These are phyloP conservation scores for Oldenlandia corymbosa DNA, from an alignment of 257 asterid species.

Conservation along the genomic window DNA sequence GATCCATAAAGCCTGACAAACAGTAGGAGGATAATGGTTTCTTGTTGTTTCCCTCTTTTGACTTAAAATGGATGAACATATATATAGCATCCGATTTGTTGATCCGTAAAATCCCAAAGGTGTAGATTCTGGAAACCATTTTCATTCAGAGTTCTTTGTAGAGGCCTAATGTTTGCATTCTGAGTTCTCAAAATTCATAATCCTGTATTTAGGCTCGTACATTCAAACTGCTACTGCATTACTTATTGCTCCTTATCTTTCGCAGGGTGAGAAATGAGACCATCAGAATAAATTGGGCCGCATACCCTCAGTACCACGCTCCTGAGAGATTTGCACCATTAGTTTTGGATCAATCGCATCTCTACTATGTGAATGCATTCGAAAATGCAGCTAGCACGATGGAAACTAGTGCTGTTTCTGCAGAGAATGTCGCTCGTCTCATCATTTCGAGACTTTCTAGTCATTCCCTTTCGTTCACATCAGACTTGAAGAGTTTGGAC, in stretches of 20 bases:
- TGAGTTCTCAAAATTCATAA: no score
- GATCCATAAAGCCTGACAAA: no score
- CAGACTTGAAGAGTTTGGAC: slow-evolving; percentile 40
- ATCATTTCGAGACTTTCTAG: slow-evolving; percentile 62
- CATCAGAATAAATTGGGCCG: slow-evolving; percentile 73
- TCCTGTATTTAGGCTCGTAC: background rate
- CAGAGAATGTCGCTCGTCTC: slow-evolving; percentile 87
- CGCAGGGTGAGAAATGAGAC: slow-evolving; percentile 73
- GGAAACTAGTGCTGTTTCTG: slow-evolving; percentile 95
- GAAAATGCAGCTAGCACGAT: slow-evolving; percentile 99
- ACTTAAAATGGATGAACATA: background rate
- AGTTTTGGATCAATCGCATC: slow-evolving; percentile 59
- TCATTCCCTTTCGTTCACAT: slow-evolving; percentile 17
- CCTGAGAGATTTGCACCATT: slow-evolving; percentile 82
- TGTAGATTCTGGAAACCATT: background rate
- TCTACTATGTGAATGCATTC: slow-evolving; percentile 87
- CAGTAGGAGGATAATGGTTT: no score
- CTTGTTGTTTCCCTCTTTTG: background rate
- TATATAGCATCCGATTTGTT: background rate
- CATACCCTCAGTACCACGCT: slow-evolving; percentile 86
- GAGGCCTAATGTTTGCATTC: background rate
- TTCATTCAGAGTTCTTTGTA: background rate
- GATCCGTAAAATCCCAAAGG: background rate
- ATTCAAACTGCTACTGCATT: background rate
- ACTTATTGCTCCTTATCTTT: background rate